Evolutionary conservation across 768 basidiomycete species (phyloP).

Genomic region (Kwoniella newhampshirensis): DNA sequence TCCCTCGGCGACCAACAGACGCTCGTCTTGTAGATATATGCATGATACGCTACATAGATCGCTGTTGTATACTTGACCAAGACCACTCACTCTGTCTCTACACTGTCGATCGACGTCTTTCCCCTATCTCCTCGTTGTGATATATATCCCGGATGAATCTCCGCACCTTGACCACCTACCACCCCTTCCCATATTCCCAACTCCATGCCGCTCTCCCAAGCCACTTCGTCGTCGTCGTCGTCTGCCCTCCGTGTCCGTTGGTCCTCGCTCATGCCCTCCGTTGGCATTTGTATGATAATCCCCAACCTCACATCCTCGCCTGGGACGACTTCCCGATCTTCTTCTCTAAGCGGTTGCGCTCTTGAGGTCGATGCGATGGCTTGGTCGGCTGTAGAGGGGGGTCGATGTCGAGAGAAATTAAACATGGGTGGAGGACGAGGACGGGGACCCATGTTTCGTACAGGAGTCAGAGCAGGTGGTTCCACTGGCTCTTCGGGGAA

Average conservation of each 20-base stretch:
- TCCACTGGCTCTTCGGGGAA: neutral
- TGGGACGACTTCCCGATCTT: slow-evolving; percentile 13
- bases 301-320: slow-evolving; percentile 33
- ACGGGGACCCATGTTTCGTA: slow-evolving; percentile 22
- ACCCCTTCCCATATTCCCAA: slow-evolving; percentile 43
- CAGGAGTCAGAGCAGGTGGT: neutral
- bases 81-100: too few species aligned
- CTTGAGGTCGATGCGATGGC: neutral
- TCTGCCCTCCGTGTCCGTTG: neutral
- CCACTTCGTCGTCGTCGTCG: slow-evolving; percentile 28
- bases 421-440: slow-evolving; percentile 1
- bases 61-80: too few species aligned
- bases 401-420: slow-evolving; percentile 8
- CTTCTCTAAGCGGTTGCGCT: slow-evolving; percentile 9
- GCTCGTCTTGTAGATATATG: too few species aligned
- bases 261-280: slow-evolving; percentile 8
- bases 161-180: neutral
- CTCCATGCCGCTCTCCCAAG: slow-evolving; percentile 46
- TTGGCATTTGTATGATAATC: slow-evolving; percentile 40
- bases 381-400: slow-evolving; percentile 1
- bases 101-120: too few species aligned
- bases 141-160: too few species aligned
- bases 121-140: too few species aligned
- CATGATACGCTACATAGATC: too few species aligned
- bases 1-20: too few species aligned